Evolutionary conservation across 345 rosid genomes (phyloP), one percentile per base, ranked within the genome.

Genomic region (Sapria himalayana): DNA sequence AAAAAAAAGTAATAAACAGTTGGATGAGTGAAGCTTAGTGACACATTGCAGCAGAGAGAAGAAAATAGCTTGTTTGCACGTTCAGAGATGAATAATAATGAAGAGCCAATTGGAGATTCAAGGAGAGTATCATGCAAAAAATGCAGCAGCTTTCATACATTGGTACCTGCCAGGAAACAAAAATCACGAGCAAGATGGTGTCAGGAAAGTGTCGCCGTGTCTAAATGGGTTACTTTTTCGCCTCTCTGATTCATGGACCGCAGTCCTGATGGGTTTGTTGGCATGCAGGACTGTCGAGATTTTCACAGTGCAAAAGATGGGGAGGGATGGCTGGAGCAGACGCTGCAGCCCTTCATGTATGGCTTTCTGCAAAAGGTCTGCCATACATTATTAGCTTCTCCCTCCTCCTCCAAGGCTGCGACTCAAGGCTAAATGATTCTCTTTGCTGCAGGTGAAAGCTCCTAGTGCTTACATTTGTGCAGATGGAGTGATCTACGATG

Each of bases 311-410:
- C 89, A 55, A 91, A 80, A 63, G 99, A 91, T 63, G 99, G 95
- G 55, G 95, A 91, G 67, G 99, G 95, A 56, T 91, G 99, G 99
- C 74, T 84, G 38, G 95, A 91, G 58, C 99, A 84, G 57, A 70
- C 74, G 64, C 71, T 76, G 5, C 73, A 84, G 24, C 92, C 77
- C 7, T 62, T 91, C 44, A 44, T 77, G 40, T 91, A 79, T 12
- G 95, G 99, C 15, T 51, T 77, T 46, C 54, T 91, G 55, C 95
- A 84, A 61, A 91, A 77, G 99, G 95, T 77, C n/a, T n/a, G n/a
- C n/a, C n/a, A n/a, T n/a, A n/a, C n/a, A n/a, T n/a, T n/a, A n/a
- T n/a, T n/a, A n/a, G n/a, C n/a, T n/a, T n/a, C n/a, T n/a, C n/a
- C n/a, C n/a, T n/a, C n/a, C n/a, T n/a, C n/a, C n/a, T n/a, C n/a